These are phyloP conservation scores for Lipomyces anomalus DNA, from an alignment of 805 yeast genomes.

Conservation along the genomic window DNA sequence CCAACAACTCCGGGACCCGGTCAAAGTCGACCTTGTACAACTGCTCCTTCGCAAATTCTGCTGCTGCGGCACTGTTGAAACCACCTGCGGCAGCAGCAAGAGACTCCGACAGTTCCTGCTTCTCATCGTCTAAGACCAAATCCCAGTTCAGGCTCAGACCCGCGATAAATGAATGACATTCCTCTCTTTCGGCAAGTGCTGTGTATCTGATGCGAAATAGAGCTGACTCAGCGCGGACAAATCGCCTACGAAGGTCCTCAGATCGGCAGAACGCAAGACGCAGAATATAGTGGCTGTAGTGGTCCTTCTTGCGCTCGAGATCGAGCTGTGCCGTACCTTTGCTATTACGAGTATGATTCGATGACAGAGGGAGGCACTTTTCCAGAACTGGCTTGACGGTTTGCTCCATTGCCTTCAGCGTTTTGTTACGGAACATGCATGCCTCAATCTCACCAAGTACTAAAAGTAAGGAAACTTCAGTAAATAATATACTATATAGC, in stretches of 20 bases:
- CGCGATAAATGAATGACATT: slow-evolving; percentile 66
- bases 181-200: slow-evolving; percentile 49
- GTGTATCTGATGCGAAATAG: slow-evolving; percentile 71
- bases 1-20: slow-evolving; percentile 69
- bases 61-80: slow-evolving; percentile 28
- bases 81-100: slow-evolving; percentile 50
- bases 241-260: slow-evolving; percentile 75
- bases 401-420: slow-evolving; percentile 58
- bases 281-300: slow-evolving; percentile 83
- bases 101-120: slow-evolving; percentile 42
- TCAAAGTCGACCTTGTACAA: slow-evolving; percentile 86
- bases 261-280: slow-evolving; percentile 81
- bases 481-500: neutral
- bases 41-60: slow-evolving; percentile 46
- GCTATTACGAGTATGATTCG: slow-evolving; percentile 32
- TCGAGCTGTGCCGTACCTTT: slow-evolving; percentile 29
- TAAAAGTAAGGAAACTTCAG: neutral
- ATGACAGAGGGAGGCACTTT: slow-evolving; percentile 58
- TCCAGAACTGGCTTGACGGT: slow-evolving; percentile 60
- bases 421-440: slow-evolving; percentile 57
- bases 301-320: slow-evolving; percentile 77
- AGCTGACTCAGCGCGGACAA: slow-evolving; percentile 66
- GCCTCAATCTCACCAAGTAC: slow-evolving; percentile 81
- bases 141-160: slow-evolving; percentile 67
- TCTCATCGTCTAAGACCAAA: slow-evolving; percentile 59